Evolutionary conservation across 306 rosid species (phyloP), one percentile per base, ranked within the genome.

Genomic region (Castanea crenata): DNA sequence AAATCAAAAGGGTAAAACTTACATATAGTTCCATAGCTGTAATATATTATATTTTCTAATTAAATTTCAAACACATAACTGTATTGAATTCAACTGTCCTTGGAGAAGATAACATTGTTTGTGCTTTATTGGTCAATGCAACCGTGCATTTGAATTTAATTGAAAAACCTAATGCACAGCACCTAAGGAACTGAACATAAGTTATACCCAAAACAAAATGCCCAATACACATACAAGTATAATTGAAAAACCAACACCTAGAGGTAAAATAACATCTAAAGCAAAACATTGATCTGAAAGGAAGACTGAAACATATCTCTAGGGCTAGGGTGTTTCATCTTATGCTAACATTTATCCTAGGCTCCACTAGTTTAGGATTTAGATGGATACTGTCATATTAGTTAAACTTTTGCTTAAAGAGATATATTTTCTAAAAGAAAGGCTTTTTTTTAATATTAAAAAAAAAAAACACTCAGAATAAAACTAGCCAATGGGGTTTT

Each of bases 131-230:
- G 1, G 46, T 41, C 46, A 8, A 41, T 41, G 46, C 46, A 41
- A 41, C 46, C 0, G 0, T 0, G 0, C 1, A 0, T 41, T 8
- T 41, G 12, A 41, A 41, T 41, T 41, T 41, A 41, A 41, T 41
- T 2, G 46, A 11, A 41, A 41, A 41, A 41, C 0, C 46, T 38
- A 38, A 38, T 38, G 46, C 11, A 2, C 11, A 7, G 0, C 46
- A 38, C 11, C 46, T 41, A 41, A 8, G 46, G 12, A 8, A 8
- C 0, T 41, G 46, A 41, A 41, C 11, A 41, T 8, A 41, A 41
- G 12, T 41, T 41, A 11, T 41, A 2, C 46, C 46, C 11, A 29
- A 27, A 31, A 5, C 71, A 31, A 31, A 20, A 64, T 6, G 44
- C 23, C 44, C 3, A 5, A 64, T 64, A 1, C n/a, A 27, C 71